Percentiles rank a stretch among this genome's conserved stretches.
These are phyloP conservation scores for Pontederia paniculata DNA, from an alignment of 176 grass and related monocot genomes.

Conservation along the genomic window DNA sequence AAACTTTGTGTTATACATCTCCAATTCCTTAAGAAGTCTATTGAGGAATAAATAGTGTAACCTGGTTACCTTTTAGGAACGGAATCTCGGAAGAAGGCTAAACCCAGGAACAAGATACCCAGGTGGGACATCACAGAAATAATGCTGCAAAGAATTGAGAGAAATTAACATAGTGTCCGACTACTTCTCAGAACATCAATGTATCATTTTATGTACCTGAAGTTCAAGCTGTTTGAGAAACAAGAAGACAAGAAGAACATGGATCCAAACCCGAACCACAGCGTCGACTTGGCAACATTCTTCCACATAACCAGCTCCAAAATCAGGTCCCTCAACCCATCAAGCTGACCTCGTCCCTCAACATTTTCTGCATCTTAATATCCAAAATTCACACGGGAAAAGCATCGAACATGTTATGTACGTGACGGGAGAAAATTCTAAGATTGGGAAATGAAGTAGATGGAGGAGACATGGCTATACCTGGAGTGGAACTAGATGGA, in stretches of 20 bases:
- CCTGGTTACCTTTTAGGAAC: slow-evolving; percentile 43
- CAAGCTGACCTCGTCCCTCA: slow-evolving; percentile 14
- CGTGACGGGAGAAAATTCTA: too few species aligned
- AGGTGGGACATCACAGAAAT: slow-evolving; percentile 62
- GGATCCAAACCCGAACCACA: slow-evolving; percentile 77
- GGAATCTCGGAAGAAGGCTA: slow-evolving; percentile 69
- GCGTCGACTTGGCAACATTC: slow-evolving; percentile 61
- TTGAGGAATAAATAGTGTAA: neutral
- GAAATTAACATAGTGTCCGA: neutral
- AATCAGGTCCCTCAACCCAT: slow-evolving; percentile 36
- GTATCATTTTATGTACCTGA: slow-evolving; percentile 37
- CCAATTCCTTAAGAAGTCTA: neutral
- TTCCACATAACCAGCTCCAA: slow-evolving; percentile 78
- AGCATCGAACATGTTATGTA: too few species aligned
- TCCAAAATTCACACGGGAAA: slow-evolving; percentile 5
- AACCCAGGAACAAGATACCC: slow-evolving; percentile 50
- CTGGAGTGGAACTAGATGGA: neutral
- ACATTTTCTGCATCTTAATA: neutral
- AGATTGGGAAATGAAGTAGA: too few species aligned
- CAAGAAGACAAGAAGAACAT: slow-evolving; percentile 71
- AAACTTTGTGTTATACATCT: slow-evolving; percentile 17
- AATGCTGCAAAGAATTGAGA: slow-evolving; percentile 29
- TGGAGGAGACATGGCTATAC: too few species aligned
- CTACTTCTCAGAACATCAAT: neutral
- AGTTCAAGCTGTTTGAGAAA: slow-evolving; percentile 54